A percentile compares a stretch with the other conserved stretches of the same genome.
Evolutionary conservation across 2,329 filamentous ascomycete species (phyloP).

Genomic region (Monosporascus sp.): DNA sequence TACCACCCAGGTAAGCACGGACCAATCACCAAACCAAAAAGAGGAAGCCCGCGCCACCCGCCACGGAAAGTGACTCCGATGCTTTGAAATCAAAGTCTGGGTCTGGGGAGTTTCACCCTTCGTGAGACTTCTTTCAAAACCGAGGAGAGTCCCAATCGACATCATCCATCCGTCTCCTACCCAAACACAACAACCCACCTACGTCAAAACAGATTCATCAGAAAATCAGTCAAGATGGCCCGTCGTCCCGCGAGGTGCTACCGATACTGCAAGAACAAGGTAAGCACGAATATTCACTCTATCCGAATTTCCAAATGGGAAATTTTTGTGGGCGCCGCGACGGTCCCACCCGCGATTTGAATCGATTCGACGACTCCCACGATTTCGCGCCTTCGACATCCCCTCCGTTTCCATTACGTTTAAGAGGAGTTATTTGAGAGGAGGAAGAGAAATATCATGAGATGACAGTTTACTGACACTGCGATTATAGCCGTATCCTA

Average conservation of each 20-base stretch:
- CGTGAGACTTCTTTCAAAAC: slow-evolving; percentile 23
- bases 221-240: slow-evolving; percentile 84
- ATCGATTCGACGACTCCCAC: not conserved
- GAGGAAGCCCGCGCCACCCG: not conserved
- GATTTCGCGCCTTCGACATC: not conserved
- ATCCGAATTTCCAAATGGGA: slow-evolving; percentile 2
- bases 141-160: slow-evolving; percentile 23
- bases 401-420: not conserved
- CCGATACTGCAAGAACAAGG: slow-evolving; percentile 99
- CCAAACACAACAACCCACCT: slow-evolving; percentile 32
- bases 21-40: not conserved
- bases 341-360: not conserved
- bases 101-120: slow-evolving; percentile 24
- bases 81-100: slow-evolving; percentile 50
- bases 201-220: slow-evolving; percentile 37
- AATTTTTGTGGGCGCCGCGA: slow-evolving; percentile 2
- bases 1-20: not conserved
- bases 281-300: slow-evolving; percentile 39
- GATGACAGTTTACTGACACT: slow-evolving; percentile 48
- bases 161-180: slow-evolving; percentile 21
- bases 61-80: slow-evolving; percentile 19
- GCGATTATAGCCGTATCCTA: slow-evolving; percentile 79
- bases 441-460: not conserved
- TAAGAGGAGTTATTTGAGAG: not conserved
- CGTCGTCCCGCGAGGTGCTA: slow-evolving; percentile 99